Evolutionary conservation across 257 asterid species (phyloP).

Genomic region (Primulina tabacum): DNA sequence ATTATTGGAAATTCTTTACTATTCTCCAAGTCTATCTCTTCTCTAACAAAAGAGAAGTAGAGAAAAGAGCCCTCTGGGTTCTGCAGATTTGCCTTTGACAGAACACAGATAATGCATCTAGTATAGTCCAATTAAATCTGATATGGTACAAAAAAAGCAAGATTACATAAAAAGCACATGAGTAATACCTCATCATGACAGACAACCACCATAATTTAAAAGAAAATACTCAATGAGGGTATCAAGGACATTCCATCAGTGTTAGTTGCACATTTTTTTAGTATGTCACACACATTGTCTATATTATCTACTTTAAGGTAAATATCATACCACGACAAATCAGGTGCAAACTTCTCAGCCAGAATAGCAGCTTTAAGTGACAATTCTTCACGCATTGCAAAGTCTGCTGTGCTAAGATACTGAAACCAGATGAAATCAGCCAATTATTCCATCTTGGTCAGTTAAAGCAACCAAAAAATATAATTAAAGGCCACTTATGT

Average conservation of each 20-base stretch:
- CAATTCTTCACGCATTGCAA: slow-evolving; percentile 55
- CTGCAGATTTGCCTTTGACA: not conserved
- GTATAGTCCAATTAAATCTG: slow-evolving; percentile 13
- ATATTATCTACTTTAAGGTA: slow-evolving; percentile 6
- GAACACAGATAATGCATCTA: not conserved
- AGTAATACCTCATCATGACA: not conserved
- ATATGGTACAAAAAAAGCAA: slow-evolving; percentile 6
- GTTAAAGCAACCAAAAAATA: slow-evolving; percentile 23
- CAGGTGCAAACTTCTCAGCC: slow-evolving; percentile 97
- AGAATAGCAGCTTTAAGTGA: slow-evolving; percentile 89
- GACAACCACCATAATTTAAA: not conserved
- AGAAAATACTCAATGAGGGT: not conserved
- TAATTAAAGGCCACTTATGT: slow-evolving; percentile 21
- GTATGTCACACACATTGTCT: slow-evolving; percentile 9
- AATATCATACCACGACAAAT: slow-evolving; percentile 76
- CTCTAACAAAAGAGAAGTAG: not conserved
- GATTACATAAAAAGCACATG: slow-evolving; percentile 14
- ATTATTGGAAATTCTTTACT: not conserved
- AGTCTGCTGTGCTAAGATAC: slow-evolving; percentile 88
- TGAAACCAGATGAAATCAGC: slow-evolving; percentile 33
- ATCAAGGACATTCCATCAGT: not conserved
- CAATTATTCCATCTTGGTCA: slow-evolving; percentile 17
- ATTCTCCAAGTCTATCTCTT: not conserved
- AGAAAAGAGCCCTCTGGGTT: not conserved
- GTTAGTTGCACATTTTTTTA: not conserved